Evolutionary conservation across 257 asterid genomes (phyloP).

Genomic region (Sherardia arvensis): DNA sequence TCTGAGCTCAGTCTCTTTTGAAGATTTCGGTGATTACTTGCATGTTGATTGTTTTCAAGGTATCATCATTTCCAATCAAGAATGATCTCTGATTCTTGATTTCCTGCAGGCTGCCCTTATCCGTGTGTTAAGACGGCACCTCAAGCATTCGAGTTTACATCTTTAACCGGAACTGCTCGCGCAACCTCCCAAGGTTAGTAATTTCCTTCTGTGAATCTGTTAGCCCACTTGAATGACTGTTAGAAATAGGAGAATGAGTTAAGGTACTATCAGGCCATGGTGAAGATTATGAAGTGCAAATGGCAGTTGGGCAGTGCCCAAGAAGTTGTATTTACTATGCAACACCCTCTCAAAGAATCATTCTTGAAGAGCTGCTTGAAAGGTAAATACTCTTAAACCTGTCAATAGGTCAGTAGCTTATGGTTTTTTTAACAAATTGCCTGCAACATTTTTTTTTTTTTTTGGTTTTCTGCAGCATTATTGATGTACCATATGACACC

Average conservation of each 20-base stretch:
- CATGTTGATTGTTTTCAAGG: too few relatives aligned
- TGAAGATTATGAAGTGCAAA: conserved; percentile 53
- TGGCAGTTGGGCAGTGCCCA: conserved; percentile 84
- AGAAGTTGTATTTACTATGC: conserved; percentile 79
- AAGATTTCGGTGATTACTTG: neutral
- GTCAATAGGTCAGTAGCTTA: too few relatives aligned
- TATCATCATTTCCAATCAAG: neutral
- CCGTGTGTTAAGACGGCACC: conserved; percentile 81
- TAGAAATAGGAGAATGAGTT: neutral
- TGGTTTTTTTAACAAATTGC: neutral
- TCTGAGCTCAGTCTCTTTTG: neutral
- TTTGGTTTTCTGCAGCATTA: conserved; percentile 35
- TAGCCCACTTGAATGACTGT: neutral
- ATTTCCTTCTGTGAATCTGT: neutral
- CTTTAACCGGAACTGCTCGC: conserved; percentile 57
- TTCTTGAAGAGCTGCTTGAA: conserved; percentile 81
- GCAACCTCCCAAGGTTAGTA: conserved; percentile 68
- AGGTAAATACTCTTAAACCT: too few relatives aligned
- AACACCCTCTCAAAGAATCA: conserved; percentile 77
- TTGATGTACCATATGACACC: conserved; percentile 64
- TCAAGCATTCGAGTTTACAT: conserved; percentile 57
- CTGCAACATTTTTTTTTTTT: neutral
- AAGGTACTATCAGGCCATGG: conserved; percentile 31
- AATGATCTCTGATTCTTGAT: neutral
- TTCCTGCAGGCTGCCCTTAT: conserved; percentile 72